These are phyloP conservation scores for Beverwykella pulmonaria DNA, from an alignment of 495 filamentous ascomycete genomes.

Conservation along the genomic window DNA sequence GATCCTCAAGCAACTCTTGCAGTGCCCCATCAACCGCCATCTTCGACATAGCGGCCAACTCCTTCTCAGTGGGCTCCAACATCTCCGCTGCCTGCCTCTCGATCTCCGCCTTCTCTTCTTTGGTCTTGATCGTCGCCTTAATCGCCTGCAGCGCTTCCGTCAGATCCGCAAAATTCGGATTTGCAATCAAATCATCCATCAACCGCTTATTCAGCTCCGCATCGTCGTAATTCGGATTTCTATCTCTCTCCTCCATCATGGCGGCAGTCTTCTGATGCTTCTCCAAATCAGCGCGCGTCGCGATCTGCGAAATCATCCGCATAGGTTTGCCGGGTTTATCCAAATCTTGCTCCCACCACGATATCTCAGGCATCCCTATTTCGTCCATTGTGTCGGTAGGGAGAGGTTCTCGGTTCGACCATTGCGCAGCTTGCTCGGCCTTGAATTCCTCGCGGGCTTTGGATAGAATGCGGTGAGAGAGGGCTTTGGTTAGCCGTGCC, in stretches of 20 bases:
- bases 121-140: neutral
- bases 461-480: neutral
- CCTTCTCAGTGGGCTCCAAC: conserved; percentile 9
- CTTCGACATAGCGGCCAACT: neutral
- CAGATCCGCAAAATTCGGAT: conserved; percentile 23
- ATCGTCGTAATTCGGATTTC: conserved; percentile 28
- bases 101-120: conserved; percentile 4
- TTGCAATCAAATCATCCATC: conserved; percentile 19
- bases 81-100: conserved; percentile 10
- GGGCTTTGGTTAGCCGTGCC: neutral
- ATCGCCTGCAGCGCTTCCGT: conserved; percentile 12
- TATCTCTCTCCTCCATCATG: conserved; percentile 20
- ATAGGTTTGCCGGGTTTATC: neutral
- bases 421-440: neutral
- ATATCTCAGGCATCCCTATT: neutral
- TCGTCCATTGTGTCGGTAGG: neutral
- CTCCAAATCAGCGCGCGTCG: neutral
- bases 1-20: conserved; percentile 25
- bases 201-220: conserved; percentile 11
- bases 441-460: neutral
- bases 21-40: conserved; percentile 4
- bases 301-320: neutral
- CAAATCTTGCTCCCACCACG: conserved; percentile 8
- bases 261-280: neutral
- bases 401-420: neutral